Evolutionary conservation across 768 basidiomycete genomes (phyloP).

Genomic region (Mycena filopes): DNA sequence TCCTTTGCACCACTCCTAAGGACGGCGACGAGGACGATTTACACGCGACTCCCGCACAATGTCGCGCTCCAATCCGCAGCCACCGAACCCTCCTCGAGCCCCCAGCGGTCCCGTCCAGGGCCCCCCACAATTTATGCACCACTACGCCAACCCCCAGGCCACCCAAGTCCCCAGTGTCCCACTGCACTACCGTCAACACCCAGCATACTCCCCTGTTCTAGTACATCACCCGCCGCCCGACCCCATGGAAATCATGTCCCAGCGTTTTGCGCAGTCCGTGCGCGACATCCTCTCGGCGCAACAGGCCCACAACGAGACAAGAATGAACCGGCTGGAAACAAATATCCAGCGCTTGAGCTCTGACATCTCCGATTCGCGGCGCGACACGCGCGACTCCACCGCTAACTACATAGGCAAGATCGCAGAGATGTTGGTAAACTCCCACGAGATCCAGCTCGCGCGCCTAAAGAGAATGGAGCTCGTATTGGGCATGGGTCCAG

Average conservation of each 20-base stretch:
- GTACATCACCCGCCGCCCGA: background rate
- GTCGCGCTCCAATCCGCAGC: too few species aligned
- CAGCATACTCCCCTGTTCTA: background rate
- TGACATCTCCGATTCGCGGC: conserved; percentile 23
- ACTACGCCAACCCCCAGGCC: too few species aligned
- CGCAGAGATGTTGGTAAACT: conserved; percentile 30
- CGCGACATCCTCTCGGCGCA: background rate
- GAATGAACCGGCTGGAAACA: conserved; percentile 25
- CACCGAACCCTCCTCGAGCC: too few species aligned
- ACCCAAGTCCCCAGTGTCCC: too few species aligned
- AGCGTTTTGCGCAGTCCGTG: background rate
- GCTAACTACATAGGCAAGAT: conserved; percentile 11
- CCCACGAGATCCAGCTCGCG: conserved; percentile 21
- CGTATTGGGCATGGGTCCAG: conserved; percentile 28
- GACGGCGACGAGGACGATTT: too few species aligned
- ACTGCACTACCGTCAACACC: background rate
- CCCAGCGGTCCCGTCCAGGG: too few species aligned
- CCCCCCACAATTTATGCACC: too few species aligned
- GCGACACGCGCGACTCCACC: conserved; percentile 13
- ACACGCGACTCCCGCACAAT: too few species aligned
- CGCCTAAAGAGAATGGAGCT: conserved; percentile 35
- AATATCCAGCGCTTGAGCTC: conserved; percentile 15
- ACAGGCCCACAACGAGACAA: conserved; percentile 10
- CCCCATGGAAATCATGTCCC: background rate
- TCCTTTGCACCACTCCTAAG: too few species aligned